phyloP scores from a whole-genome alignment of 768 basidiomycete species.

The Rhizopogon vesiculosus region DNA sequence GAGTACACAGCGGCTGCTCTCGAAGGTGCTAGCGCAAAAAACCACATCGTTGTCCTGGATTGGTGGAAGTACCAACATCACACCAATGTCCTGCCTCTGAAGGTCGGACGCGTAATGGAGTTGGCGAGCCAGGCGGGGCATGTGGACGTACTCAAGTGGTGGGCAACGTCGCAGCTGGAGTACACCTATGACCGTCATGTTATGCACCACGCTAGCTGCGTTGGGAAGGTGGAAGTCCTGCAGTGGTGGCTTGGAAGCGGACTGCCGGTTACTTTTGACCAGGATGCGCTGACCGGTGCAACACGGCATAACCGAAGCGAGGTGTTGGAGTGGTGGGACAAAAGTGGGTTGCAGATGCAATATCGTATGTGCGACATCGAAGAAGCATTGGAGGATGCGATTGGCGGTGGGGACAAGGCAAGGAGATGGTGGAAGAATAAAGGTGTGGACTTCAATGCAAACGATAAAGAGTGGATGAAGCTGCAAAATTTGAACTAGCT shows the following conservation, averaged over 20 bases:
- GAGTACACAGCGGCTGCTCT: slow-evolving; percentile 79
- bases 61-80: slow-evolving; percentile 75
- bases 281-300: slow-evolving; percentile 73
- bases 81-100: slow-evolving; percentile 52
- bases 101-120: slow-evolving; percentile 83
- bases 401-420: slow-evolving; percentile 72
- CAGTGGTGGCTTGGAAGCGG: slow-evolving; percentile 84
- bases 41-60: slow-evolving; percentile 69
- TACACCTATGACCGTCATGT: slow-evolving; percentile 76
- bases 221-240: slow-evolving; percentile 74
- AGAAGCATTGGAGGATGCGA: slow-evolving; percentile 85
- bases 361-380: slow-evolving; percentile 92
- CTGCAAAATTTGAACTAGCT: slow-evolving; percentile 65
- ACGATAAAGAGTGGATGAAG: slow-evolving; percentile 88
- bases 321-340: slow-evolving; percentile 87
- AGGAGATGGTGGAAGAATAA: slow-evolving; percentile 79
- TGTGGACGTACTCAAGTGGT: slow-evolving; percentile 78
- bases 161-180: slow-evolving; percentile 74
- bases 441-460: slow-evolving; percentile 79
- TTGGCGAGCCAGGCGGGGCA: slow-evolving; percentile 78
- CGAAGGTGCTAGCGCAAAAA: slow-evolving; percentile 74
- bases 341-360: slow-evolving; percentile 70
- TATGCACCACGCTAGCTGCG: slow-evolving; percentile 72
- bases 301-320: slow-evolving; percentile 79
- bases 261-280: slow-evolving; percentile 73